Percentiles rank a stretch among this genome's conserved stretches.
These are phyloP conservation scores for Tylopilus plumbeoviolaceoides DNA, from an alignment of 768 basidiomycete species.

Conservation along the genomic window DNA sequence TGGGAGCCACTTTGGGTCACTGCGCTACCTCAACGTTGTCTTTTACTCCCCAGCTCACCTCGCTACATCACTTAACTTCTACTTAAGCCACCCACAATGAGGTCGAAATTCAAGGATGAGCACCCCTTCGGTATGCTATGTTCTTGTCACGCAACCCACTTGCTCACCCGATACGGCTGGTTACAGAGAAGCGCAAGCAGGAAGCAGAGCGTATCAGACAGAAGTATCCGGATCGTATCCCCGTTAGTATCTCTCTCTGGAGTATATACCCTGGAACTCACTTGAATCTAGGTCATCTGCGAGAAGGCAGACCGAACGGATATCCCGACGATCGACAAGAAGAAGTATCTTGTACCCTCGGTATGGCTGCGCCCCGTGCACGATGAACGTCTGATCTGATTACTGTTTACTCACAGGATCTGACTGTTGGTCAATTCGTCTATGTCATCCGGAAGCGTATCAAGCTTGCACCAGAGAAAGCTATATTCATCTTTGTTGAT, in stretches of 20 bases:
- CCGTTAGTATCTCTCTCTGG: slow-evolving; percentile 49
- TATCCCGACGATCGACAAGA: slow-evolving; percentile 99
- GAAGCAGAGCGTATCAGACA: slow-evolving; percentile 97
- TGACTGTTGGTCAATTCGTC: slow-evolving; percentile 98
- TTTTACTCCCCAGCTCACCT: slow-evolving; percentile 7
- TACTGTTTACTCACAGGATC: slow-evolving; percentile 52
- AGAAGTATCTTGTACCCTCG: slow-evolving; percentile 99
- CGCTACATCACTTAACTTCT: slow-evolving; percentile 2
- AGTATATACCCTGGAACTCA: slow-evolving; percentile 7
- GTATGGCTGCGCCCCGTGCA: slow-evolving; percentile 37
- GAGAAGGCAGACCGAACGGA: slow-evolving; percentile 99
- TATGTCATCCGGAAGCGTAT: slow-evolving; percentile 99
- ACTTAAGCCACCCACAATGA: slow-evolving; percentile 45
- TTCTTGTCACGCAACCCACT: slow-evolving; percentile 32
- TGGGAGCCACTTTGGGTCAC: slow-evolving; percentile 25
- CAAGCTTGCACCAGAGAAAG: slow-evolving; percentile 99
- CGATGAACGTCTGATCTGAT: slow-evolving; percentile 32
- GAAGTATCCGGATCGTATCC: slow-evolving; percentile 98
- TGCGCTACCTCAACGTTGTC: slow-evolving; percentile 25
- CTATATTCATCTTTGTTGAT: slow-evolving; percentile 99
- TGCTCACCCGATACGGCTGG: slow-evolving; percentile 14
- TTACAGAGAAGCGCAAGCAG: slow-evolving; percentile 95
- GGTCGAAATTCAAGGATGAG: slow-evolving; percentile 98
- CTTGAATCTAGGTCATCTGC: slow-evolving; percentile 80
- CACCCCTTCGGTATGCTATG: slow-evolving; percentile 83